Evolutionary conservation across 345 rosid species (phyloP).

Genomic region (Luvunga scandens): DNA sequence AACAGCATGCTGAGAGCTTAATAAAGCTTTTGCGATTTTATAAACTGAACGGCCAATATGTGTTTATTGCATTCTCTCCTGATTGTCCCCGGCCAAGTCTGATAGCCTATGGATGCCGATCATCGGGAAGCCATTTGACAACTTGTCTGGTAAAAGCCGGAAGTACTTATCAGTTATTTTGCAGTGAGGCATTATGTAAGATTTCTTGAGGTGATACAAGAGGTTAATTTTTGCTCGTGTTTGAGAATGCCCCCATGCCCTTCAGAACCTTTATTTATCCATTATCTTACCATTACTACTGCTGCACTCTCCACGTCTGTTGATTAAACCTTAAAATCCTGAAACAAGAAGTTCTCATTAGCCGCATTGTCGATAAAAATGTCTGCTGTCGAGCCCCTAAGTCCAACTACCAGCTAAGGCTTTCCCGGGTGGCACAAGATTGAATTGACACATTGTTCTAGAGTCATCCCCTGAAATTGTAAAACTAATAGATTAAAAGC

Average conservation of each 20-base stretch:
- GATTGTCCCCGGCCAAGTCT: conserved; percentile 43
- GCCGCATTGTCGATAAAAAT: conserved; percentile 54
- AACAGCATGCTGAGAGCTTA: no score
- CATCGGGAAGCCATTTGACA: conserved; percentile 46
- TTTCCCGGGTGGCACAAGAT: conserved; percentile 41
- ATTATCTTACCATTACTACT: conserved; percentile 38
- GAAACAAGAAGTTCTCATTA: conserved; percentile 38
- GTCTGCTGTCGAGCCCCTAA: conserved; percentile 41
- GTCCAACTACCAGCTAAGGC: conserved; percentile 47
- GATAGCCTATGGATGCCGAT: conserved; percentile 48
- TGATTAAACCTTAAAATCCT: conserved; percentile 40
- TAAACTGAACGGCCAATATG: conserved; percentile 35
- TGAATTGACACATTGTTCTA: conserved; percentile 47
- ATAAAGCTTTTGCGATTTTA: neutral
- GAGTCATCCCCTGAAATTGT: conserved; percentile 32
- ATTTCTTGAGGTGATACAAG: neutral
- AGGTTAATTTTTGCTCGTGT: neutral
- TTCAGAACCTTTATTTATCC: no score
- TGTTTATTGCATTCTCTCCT: conserved; percentile 27
- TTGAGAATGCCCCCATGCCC: no score
- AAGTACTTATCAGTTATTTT: neutral
- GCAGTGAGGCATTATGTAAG: neutral
- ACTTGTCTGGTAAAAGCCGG: conserved; percentile 33
- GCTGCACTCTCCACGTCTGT: conserved; percentile 56
- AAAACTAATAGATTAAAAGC: neutral